Conservation (phyloP, 768 basidiomycete genomes). For the Neoboletus subvelutipes region DNA sequence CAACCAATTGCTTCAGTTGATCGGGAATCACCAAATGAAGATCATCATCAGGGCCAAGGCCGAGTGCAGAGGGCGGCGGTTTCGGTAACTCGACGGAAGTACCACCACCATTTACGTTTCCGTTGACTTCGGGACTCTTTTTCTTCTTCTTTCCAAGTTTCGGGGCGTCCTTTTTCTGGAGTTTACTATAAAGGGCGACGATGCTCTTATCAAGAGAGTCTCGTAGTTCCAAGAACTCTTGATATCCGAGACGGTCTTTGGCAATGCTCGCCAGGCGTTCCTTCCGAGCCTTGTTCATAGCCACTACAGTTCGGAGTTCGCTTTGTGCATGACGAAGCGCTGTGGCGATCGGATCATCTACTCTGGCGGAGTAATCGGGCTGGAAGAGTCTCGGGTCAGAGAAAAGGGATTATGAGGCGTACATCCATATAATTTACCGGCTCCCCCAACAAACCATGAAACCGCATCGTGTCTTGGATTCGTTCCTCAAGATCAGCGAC, state of each 20-base stretch:
- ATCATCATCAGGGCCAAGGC: conserved; percentile 67
- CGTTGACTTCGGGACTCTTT: conserved; percentile 44
- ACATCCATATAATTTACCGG: conserved; percentile 52
- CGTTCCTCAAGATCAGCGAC: conserved; percentile 77
- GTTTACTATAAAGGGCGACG: conserved; percentile 65
- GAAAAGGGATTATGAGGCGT: conserved; percentile 3
- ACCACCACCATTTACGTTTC: conserved; percentile 32
- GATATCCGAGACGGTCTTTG: conserved; percentile 83
- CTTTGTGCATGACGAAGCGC: conserved; percentile 87
- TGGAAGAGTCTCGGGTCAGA: conserved; percentile 33
- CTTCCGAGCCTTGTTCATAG: conserved; percentile 83
- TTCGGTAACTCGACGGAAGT: conserved; percentile 41
- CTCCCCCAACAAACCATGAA: conserved; percentile 65
- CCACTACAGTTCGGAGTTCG: conserved; percentile 72
- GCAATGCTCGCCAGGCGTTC: conserved; percentile 71
- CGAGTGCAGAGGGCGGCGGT: conserved; percentile 70
- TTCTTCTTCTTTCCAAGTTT: conserved; percentile 77
- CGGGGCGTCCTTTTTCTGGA: conserved; percentile 78
- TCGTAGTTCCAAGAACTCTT: conserved; percentile 84
- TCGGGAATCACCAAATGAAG: conserved; percentile 62
- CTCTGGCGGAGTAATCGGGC: conserved; percentile 74
- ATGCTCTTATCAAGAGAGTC: conserved; percentile 89
- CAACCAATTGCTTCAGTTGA: conserved; percentile 68
- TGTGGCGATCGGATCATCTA: conserved; percentile 93
- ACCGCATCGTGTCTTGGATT: conserved; percentile 73